Base-by-base conservation (phyloP, 345 rosid genomes). In the Salix udensis region DNA sequence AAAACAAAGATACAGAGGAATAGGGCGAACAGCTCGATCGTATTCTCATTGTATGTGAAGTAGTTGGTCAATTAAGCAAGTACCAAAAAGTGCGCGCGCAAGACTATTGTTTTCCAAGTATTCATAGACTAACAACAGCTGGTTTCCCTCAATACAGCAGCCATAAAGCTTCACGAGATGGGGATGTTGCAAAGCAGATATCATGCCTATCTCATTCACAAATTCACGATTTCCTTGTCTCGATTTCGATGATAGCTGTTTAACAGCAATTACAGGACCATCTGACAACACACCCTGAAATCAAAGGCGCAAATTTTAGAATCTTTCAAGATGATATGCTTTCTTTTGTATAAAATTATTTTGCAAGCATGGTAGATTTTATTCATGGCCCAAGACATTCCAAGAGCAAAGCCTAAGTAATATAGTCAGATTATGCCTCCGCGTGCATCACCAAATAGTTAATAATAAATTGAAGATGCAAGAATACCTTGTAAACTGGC, bases 401-500 rank as follows among this genome's bases (percentile, higher is more conserved):
- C 52, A 9, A 39, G 42, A 6, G 42, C 42, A 39, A 6, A 39
- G 42, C 42, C 42, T 39, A 1, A 39, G 42, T 39, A 4, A 34
- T 34, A 34, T 34, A 34, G 6, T 34, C 36, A 4, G 36, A 34
- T 34, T 34, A 34, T 34, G 36, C 4, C 0, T 34, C 37, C 6
- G 37, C 37, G 37, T 34, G 10, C 40, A 7, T 37, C 40, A 37
- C 42, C 42, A 2, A 11, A 64, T 40, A 69, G 4, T n/a, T 40
- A 3, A 70, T 7, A 24, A 30, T 64, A 18, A 16, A 68, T 8
- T 12, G 18, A 7, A 64, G 19, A 30, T 64, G n/a, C n/a, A 68
- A 71, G 21, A n/a, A 73, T 83, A 94, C 97, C 96, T 90, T 92
- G 87, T 85, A 92, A 60, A 94, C 98, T 21, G 97, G 91, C 37